phyloP scores from a whole-genome alignment of 805 yeast species.

The Vanderwaltozyma polyspora region DNA sequence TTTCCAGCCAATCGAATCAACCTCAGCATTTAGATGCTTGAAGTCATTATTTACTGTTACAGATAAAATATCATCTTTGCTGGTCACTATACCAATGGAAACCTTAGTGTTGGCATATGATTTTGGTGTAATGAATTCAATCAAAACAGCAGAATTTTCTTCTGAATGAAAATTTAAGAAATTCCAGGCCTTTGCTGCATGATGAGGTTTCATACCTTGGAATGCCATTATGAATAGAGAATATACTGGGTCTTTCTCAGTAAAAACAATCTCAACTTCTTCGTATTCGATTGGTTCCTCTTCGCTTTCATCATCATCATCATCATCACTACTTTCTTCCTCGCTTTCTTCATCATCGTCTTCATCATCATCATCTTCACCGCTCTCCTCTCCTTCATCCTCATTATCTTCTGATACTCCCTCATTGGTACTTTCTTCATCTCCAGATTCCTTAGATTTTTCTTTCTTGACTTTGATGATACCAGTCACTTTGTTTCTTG shows the following conservation, averaged over 20 bases:
- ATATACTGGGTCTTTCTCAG: constrained; percentile 22
- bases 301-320: constrained; percentile 3
- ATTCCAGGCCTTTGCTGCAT: constrained; percentile 96
- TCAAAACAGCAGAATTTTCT: constrained; percentile 63
- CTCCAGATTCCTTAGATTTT: not conserved
- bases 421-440: not conserved
- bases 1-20: constrained; percentile 87
- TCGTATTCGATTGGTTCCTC: constrained; percentile 5
- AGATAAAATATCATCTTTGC: constrained; percentile 49
- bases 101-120: constrained; percentile 79
- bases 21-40: constrained; percentile 42
- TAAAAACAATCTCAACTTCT: constrained; percentile 9
- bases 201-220: constrained; percentile 99
- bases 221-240: constrained; percentile 91
- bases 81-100: constrained; percentile 62
- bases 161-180: constrained; percentile 80
- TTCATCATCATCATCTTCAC: not conserved
- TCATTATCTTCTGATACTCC: no score
- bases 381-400: no score
- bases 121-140: constrained; percentile 93
- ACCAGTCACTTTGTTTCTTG: constrained; percentile 68
- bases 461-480: constrained; percentile 36
- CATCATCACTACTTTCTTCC: constrained; percentile 7
- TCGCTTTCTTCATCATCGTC: constrained; percentile 7
- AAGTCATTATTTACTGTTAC: constrained; percentile 58